Conservation (phyloP, 164 flowering plant species). For the Stephania cephalantha region DNA sequence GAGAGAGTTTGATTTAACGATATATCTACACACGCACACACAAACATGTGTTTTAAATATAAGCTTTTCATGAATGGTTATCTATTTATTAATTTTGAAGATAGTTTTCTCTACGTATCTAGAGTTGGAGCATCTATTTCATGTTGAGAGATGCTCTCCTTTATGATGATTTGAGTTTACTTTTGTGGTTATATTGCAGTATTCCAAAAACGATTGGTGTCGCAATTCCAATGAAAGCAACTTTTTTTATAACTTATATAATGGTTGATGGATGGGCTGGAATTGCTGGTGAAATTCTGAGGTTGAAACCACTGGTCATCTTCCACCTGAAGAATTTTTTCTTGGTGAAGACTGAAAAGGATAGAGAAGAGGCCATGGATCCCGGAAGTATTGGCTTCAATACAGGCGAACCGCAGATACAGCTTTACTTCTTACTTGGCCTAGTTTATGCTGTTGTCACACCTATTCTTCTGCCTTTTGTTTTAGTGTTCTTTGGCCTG, state of each 20-base stretch:
- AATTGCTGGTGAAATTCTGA: conserved; percentile 72
- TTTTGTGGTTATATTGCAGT: conserved; percentile 32
- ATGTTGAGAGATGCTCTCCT: neutral
- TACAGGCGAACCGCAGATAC: conserved; percentile 80
- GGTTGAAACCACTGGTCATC: conserved; percentile 64
- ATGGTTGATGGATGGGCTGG: conserved; percentile 99
- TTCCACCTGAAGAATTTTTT: conserved; percentile 73
- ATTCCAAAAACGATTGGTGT: conserved; percentile 71
- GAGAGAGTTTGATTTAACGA: too few relatives aligned
- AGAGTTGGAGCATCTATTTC: neutral
- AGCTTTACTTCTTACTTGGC: conserved; percentile 84
- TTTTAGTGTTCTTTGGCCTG: conserved; percentile 67
- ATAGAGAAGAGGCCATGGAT: conserved; percentile 89
- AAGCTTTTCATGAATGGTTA: too few relatives aligned
- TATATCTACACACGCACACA: too few relatives aligned
- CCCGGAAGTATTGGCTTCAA: conserved; percentile 79
- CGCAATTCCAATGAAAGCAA: conserved; percentile 91
- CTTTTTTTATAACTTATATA: conserved; percentile 84
- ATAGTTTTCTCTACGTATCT: too few relatives aligned
- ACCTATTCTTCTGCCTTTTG: conserved; percentile 80
- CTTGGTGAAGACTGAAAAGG: conserved; percentile 81
- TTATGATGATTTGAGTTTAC: neutral
- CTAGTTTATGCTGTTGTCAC: conserved; percentile 82
- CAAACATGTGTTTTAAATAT: too few relatives aligned
- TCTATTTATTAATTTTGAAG: too few relatives aligned